phyloP scores from a whole-genome alignment of 768 basidiomycete species.

The Tulasnella sp. region DNA sequence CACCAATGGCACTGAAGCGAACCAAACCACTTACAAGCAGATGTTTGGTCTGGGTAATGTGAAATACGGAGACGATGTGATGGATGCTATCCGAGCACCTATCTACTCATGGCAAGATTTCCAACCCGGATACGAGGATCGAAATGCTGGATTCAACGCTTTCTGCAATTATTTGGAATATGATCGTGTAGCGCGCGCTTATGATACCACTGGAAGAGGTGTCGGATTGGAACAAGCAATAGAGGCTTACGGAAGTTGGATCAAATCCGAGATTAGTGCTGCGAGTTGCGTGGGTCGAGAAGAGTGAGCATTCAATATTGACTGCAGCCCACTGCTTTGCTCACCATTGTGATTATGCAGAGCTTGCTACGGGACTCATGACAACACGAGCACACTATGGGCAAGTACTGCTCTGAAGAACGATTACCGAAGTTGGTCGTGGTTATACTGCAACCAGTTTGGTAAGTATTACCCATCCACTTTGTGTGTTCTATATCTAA shows the following conservation, averaged over 20 bases:
- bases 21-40: not conserved
- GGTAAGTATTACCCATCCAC: not conserved
- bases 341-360: not conserved
- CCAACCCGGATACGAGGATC: conserved; percentile 11
- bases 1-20: not conserved
- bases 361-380: conserved; percentile 5
- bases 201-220: conserved; percentile 3
- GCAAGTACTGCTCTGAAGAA: conserved; percentile 6
- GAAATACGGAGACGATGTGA: conserved; percentile 10
- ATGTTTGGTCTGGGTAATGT: conserved; percentile 3
- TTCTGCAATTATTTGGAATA: conserved; percentile 13
- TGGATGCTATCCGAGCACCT: conserved; percentile 6
- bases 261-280: conserved; percentile 2
- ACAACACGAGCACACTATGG: not conserved
- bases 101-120: conserved; percentile 11
- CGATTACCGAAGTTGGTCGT: conserved; percentile 8
- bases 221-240: conserved; percentile 3
- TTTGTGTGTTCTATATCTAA: not conserved
- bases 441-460: conserved; percentile 12
- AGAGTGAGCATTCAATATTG: not conserved
- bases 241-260: conserved; percentile 10
- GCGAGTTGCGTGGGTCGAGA: not conserved
- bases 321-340: too few species aligned
- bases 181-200: not conserved
- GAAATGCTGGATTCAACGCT: conserved; percentile 7